phyloP scores from a whole-genome alignment of 2,329 filamentous ascomycete genomes.

The Cercospora nicotianae region DNA sequence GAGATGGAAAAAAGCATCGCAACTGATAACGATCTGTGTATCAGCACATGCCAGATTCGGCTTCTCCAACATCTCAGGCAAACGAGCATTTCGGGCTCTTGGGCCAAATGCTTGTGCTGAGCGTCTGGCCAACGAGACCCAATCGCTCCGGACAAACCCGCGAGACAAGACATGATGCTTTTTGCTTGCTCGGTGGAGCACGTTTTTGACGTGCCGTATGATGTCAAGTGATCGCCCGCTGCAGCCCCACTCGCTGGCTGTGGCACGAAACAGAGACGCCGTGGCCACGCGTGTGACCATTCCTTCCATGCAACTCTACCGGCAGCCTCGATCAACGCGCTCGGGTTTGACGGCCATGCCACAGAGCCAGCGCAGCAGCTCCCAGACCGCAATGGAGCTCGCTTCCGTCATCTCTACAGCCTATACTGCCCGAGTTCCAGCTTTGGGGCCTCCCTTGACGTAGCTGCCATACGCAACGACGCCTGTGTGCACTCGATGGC shows the following conservation, averaged over 20 bases:
- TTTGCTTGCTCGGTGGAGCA: slow-evolving; percentile 14
- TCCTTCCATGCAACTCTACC: not conserved
- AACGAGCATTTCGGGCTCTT: not conserved
- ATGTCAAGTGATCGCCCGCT: slow-evolving; percentile 4
- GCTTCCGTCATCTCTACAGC: slow-evolving; percentile 4
- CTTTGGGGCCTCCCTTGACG: slow-evolving; percentile 11
- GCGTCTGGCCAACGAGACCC: not conserved
- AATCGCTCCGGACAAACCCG: not conserved
- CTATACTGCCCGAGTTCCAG: not conserved
- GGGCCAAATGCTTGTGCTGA: not conserved
- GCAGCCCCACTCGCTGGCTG: not conserved
- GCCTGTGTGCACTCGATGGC: not conserved
- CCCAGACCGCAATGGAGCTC: not conserved
- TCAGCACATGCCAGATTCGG: not conserved
- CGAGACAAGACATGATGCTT: slow-evolving; percentile 10
- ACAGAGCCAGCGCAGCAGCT: not conserved
- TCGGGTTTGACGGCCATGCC: not conserved
- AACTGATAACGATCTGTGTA: not conserved
- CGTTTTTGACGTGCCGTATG: slow-evolving; percentile 6
- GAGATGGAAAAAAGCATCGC: not conserved
- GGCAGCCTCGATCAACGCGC: not conserved
- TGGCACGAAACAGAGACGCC: not conserved
- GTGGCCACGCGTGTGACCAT: slow-evolving; percentile 7
- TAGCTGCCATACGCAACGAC: slow-evolving; percentile 3
- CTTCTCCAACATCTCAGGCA: not conserved